Evolutionary conservation across 768 basidiomycete species (phyloP).

Genomic region (Tremella fuciformis): DNA sequence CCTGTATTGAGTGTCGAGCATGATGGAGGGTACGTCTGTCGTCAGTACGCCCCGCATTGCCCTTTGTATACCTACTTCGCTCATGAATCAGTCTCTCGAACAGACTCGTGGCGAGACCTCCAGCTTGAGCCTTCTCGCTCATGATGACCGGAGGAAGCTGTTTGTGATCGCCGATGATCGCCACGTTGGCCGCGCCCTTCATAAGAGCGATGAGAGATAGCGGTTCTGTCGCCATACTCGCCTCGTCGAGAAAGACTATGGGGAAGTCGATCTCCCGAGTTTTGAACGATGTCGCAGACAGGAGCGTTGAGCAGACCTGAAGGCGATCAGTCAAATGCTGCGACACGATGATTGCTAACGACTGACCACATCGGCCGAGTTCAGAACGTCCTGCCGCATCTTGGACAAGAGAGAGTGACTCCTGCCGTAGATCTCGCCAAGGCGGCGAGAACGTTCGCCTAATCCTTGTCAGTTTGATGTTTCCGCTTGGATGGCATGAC

Average conservation of each 20-base stretch:
- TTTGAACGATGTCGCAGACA: conserved; percentile 67
- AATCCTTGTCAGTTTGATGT: no score
- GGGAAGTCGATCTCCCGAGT: conserved; percentile 72
- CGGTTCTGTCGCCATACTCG: conserved; percentile 94
- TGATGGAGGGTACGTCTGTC: conserved; percentile 77
- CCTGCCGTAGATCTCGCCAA: background rate
- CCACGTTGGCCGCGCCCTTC: conserved; percentile 84
- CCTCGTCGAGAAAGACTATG: conserved; percentile 89
- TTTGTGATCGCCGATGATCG: conserved; percentile 95
- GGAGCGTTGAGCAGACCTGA: conserved; percentile 72
- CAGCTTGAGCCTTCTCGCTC: conserved; percentile 68
- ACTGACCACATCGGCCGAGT: conserved; percentile 46
- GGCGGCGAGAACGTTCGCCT: no score
- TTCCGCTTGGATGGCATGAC: no score
- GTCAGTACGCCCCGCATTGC: background rate
- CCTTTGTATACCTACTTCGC: conserved; percentile 58
- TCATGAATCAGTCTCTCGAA: conserved; percentile 88
- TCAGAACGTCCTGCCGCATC: conserved; percentile 29
- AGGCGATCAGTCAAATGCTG: conserved; percentile 5
- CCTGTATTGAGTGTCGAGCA: conserved; percentile 91
- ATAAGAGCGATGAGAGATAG: conserved; percentile 85
- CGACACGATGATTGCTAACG: background rate
- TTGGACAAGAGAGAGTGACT: background rate
- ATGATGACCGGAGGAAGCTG: conserved; percentile 86
- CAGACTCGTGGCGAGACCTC: conserved; percentile 73